Evolutionary conservation across 331 rosid genomes (phyloP), one percentile per base, ranked within the genome.

Genomic region (Pyrus hybrid): DNA sequence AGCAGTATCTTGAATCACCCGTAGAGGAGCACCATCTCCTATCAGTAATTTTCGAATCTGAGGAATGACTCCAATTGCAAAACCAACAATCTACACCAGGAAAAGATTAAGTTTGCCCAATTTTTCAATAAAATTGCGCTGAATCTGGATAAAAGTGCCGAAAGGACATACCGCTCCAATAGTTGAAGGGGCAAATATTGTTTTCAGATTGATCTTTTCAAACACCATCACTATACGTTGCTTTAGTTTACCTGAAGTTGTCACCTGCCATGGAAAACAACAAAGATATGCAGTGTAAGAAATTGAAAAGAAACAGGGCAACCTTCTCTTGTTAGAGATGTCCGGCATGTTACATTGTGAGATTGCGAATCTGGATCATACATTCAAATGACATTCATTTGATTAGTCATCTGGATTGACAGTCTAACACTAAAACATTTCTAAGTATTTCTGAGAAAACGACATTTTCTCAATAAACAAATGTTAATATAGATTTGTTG

Each of bases 1-100:
- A 75, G 92, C 82, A 2, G 87, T 77, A 78, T 84, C 90, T 65
- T 88, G 83, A 67, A 84, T 71, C 74, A 88, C 90, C 16, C 83
- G 76, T 22, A 84, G 80, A 51, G 90, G 88, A 73, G 87, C 93
- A n/a, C 32, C 71, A 2, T 70, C 63, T 69, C 87, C 90, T n/a
- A 84, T 84, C 76, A 82, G 0, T 53, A 62, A 56, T 73, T 75
- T 71, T 32, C 80, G 80, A 54, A 76, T 30, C 37, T 49, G 70
- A 61, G 88, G 92, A 67, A 80, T 61, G 43, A 88, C 28, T 68
- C 92, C 90, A 28, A 86, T 54, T 28, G 41, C 64, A 68, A 86
- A 88, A 6, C 93, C 88, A 45, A 80, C 71, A 76, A 82, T 61
- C 90, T 84, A 75, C 37, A 70, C 32, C 65, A 18, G 7, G 70